phyloP scores from a whole-genome alignment of 2,329 filamentous ascomycete species.

The Hypoxylon sp. region DNA sequence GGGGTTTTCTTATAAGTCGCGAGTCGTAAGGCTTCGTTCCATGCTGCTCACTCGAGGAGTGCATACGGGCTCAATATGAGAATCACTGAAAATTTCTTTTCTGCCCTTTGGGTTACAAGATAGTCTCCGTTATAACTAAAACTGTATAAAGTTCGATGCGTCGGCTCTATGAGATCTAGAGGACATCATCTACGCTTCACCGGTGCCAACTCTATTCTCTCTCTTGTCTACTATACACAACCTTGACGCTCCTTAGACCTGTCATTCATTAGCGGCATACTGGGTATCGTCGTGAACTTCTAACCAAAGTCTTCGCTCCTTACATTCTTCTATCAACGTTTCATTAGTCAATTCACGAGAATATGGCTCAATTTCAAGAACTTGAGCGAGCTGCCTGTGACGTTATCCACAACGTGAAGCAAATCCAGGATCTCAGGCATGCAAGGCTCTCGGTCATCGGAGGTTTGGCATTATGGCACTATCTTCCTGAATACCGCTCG shows the following conservation, averaged over 20 bases:
- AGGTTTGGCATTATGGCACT: slow-evolving; percentile 49
- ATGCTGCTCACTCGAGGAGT: slow-evolving; percentile 8
- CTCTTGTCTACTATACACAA: slow-evolving; percentile 15
- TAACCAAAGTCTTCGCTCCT: slow-evolving; percentile 1
- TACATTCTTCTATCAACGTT: slow-evolving; percentile 12
- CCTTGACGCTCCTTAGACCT: slow-evolving; percentile 8
- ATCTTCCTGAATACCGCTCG: slow-evolving; percentile 45
- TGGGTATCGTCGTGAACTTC: slow-evolving; percentile 12
- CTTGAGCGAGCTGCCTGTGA: slow-evolving; percentile 49
- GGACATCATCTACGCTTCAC: slow-evolving; percentile 24
- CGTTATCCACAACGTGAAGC: slow-evolving; percentile 51
- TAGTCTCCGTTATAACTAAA: slow-evolving; percentile 17
- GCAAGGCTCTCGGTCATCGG: slow-evolving; percentile 49
- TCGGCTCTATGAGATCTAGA: slow-evolving; percentile 7
- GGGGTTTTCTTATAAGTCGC: slow-evolving; percentile 19
- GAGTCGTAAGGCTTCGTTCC: slow-evolving; percentile 34
- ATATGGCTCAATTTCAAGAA: slow-evolving; percentile 41
- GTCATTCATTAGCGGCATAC: slow-evolving; percentile 20
- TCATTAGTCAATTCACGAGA: slow-evolving; percentile 7
- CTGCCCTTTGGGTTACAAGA: neutral
- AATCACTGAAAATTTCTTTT: neutral
- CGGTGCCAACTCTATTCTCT: slow-evolving; percentile 32
- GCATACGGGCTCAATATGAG: slow-evolving; percentile 10
- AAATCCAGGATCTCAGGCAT: slow-evolving; percentile 48
- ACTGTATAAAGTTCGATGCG: slow-evolving; percentile 33